Evolutionary conservation across 768 basidiomycete genomes (phyloP).

Genomic region (Termitomyces bulborhizus): DNA sequence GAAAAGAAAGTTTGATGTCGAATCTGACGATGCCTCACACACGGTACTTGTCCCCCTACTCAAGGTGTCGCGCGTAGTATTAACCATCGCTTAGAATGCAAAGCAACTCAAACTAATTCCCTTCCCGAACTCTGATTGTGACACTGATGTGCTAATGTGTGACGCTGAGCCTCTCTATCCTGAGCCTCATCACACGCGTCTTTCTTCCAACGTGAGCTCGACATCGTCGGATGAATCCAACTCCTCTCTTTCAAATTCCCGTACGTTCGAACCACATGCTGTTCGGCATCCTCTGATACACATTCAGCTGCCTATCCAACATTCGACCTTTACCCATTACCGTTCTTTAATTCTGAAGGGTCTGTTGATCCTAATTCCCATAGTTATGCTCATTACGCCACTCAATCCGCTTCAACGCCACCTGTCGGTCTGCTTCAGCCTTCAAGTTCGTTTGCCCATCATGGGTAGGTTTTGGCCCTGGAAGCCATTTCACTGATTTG

Average conservation of each 20-base stretch:
- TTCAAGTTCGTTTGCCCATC: constrained; percentile 51
- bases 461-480: constrained; percentile 47
- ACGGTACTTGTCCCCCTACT: constrained; percentile 30
- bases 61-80: constrained; percentile 14
- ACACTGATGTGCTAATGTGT: constrained; percentile 68
- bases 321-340: constrained; percentile 56
- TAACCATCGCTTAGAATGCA: constrained; percentile 31
- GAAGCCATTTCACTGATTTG: constrained; percentile 5
- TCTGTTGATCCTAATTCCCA: constrained; percentile 43
- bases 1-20: constrained; percentile 71
- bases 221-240: constrained; percentile 43
- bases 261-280: constrained; percentile 28
- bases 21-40: constrained; percentile 45
- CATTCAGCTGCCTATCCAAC: constrained; percentile 47
- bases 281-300: constrained; percentile 1
- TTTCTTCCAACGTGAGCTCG: constrained; percentile 63
- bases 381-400: constrained; percentile 35
- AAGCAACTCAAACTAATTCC: constrained; percentile 75
- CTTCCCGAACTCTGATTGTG: constrained; percentile 60
- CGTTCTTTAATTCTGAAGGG: constrained; percentile 41
- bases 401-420: constrained; percentile 33
- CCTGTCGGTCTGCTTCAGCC: constrained; percentile 68
- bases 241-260: constrained; percentile 38
- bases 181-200: constrained; percentile 53
- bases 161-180: constrained; percentile 54